These are phyloP conservation scores for Dendrocalamus latiflorus DNA, from an alignment of 202 grass and related monocot species.

Conservation along the genomic window DNA sequence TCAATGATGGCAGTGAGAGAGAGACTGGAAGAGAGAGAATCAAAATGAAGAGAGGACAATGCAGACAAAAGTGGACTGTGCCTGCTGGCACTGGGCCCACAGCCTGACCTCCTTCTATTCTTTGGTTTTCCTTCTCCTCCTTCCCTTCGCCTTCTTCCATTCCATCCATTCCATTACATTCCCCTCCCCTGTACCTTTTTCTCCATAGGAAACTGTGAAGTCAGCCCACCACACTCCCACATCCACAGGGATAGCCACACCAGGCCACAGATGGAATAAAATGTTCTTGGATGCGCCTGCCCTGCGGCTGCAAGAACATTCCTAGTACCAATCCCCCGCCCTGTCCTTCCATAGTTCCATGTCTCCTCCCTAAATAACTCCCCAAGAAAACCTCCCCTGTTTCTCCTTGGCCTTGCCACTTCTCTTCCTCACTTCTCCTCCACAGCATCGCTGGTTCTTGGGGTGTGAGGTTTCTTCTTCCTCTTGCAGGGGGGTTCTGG, in stretches of 20 bases:
- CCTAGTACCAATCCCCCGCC: background rate
- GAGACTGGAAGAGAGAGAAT: background rate
- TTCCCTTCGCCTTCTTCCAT: background rate
- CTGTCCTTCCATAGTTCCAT: background rate
- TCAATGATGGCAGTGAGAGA: background rate
- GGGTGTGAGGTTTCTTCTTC: background rate
- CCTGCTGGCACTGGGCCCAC: slow-evolving; percentile 6
- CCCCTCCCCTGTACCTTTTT: background rate
- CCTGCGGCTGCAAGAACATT: slow-evolving; percentile 21
- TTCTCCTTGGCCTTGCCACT: background rate
- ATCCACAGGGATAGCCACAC: background rate
- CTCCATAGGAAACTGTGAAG: slow-evolving; percentile 21
- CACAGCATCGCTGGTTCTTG: background rate
- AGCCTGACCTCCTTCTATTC: background rate
- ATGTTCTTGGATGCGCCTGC: slow-evolving; percentile 46
- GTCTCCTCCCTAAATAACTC: background rate
- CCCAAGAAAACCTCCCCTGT: background rate
- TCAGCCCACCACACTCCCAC: background rate
- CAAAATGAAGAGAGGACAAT: background rate
- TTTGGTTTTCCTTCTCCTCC: too few relatives aligned
- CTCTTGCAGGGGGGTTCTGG: background rate
- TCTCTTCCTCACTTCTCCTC: background rate
- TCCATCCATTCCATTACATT: background rate
- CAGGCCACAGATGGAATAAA: background rate
- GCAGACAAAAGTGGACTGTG: slow-evolving; percentile 4